These are phyloP conservation scores for Circinella minor DNA, from an alignment of 371 early-diverging fungal genomes.

Conservation along the genomic window DNA sequence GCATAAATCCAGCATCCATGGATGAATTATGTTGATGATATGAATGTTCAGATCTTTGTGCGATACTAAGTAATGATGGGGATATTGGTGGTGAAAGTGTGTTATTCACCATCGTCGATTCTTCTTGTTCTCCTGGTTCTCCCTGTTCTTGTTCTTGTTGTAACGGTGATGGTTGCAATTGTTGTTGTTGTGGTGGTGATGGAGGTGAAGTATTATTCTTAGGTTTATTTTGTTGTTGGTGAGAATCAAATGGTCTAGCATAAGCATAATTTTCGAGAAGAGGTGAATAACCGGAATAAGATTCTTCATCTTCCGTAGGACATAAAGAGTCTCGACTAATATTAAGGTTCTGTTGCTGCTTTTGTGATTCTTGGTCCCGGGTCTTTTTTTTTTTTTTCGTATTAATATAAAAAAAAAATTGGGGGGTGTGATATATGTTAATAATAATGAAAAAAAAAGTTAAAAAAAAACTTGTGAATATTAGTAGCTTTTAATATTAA, in stretches of 20 bases:
- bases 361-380: not conserved
- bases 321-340: conserved; percentile 13
- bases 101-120: not conserved
- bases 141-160: not conserved
- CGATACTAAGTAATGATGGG: conserved; percentile 17
- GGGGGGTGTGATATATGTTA: not conserved
- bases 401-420: conserved; percentile 7
- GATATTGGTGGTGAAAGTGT: conserved; percentile 20
- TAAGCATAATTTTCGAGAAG: conserved; percentile 22
- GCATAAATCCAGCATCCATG: conserved; percentile 3
- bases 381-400: not conserved
- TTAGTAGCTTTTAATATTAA: too few species aligned
- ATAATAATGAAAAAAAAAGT: not conserved
- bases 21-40: conserved; percentile 7
- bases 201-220: not conserved
- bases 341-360: not conserved
- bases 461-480: not conserved
- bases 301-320: conserved; percentile 16
- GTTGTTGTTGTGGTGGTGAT: conserved; percentile 1
- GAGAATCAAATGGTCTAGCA: conserved; percentile 13
- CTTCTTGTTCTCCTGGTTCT: not conserved
- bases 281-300: conserved; percentile 25
- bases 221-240: conserved; percentile 6
- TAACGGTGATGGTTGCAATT: conserved; percentile 6
- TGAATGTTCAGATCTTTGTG: conserved; percentile 9